phyloP scores from a whole-genome alignment of 208 protist genomes.

The Leishmania guyanensis region DNA sequence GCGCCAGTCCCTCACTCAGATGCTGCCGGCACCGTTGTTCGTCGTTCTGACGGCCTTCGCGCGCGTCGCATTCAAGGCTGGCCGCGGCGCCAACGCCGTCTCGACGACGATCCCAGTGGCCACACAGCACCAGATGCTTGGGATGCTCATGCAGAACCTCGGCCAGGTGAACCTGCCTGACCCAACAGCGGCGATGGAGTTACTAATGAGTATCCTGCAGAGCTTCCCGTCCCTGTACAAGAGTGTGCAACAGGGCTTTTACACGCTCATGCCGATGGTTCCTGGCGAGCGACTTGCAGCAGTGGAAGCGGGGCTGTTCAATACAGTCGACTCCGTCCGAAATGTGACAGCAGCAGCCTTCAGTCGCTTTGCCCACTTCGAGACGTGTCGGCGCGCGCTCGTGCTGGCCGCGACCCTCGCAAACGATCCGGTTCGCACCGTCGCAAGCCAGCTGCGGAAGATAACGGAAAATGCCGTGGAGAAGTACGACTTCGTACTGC shows the following conservation, averaged over 20 bases:
- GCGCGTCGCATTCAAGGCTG: slow-evolving; percentile 83
- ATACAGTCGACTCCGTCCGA: slow-evolving; percentile 67
- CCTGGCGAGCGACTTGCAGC: slow-evolving; percentile 49
- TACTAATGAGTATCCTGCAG: slow-evolving; percentile 73
- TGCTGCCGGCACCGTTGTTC: slow-evolving; percentile 85
- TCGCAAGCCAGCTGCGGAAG: slow-evolving; percentile 40
- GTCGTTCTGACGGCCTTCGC: slow-evolving; percentile 74
- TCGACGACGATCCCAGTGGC: slow-evolving; percentile 85
- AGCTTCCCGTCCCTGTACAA: slow-evolving; percentile 85
- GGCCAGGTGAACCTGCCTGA: slow-evolving; percentile 62
- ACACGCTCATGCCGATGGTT: slow-evolving; percentile 81
- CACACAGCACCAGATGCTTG: slow-evolving; percentile 89
- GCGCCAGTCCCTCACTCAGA: slow-evolving; percentile 67
- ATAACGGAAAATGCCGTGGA: slow-evolving; percentile 37
- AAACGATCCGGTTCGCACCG: slow-evolving; percentile 41
- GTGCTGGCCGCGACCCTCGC: slow-evolving; percentile 70
- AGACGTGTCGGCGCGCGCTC: slow-evolving; percentile 72
- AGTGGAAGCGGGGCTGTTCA: slow-evolving; percentile 74
- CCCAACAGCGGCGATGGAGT: slow-evolving; percentile 68
- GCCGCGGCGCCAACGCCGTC: slow-evolving; percentile 67
- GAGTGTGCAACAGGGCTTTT: slow-evolving; percentile 82
- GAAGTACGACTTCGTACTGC: slow-evolving; percentile 55
- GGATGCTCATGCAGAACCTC: slow-evolving; percentile 82
- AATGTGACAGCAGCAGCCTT: slow-evolving; percentile 75
- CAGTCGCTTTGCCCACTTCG: slow-evolving; percentile 80